Evolutionary conservation across 768 basidiomycete genomes (phyloP), one percentile per base, ranked within the genome.

Genomic region (Erythrobasidium yunnanense): DNA sequence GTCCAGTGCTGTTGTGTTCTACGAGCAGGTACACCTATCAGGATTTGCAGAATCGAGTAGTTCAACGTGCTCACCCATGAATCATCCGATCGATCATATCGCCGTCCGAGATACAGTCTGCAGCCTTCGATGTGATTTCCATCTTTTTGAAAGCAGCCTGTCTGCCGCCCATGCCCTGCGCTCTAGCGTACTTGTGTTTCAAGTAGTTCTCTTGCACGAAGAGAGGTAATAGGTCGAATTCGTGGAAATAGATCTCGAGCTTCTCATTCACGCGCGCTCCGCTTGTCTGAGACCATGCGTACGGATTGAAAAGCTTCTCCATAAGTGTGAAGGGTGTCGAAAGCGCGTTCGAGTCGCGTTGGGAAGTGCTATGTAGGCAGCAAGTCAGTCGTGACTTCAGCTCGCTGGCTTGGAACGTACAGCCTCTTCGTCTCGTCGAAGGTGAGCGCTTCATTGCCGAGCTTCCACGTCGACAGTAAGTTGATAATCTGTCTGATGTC

Each of bases 121-220:
- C 87, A 1, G 95, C 93, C 65, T 84, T 82, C 66, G 88, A 85
- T 83, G 91, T 86, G 15, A 96, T 76, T 71, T 86, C 78, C 0
- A 97, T 81, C 42, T 84, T 83, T 75, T 86, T 89, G 71, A 96
- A 55, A 25, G 74, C 75, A 73, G 82, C 81, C 57, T 85, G 84
- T 0, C 82, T 83, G 0, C 87, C 88, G 11, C 80, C 81, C 23
- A 81, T 68, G 67, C 53, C 50, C 4, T 82, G 81, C 27, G 83
- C 81, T 60, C 78, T 79, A 0, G 85, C 79, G 0, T 92, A 90
- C 29, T 84, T 80, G 1, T 86, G 84, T 76, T 90, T 93, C 60
- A 91, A 76, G 75, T 97, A 99, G 75, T 99, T 97, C 77, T 99
- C 95, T 89, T 95, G 90, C 50, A 97, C 87, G 76, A 99, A 97